Percentiles rank a stretch among this genome's conserved stretches.
phyloP scores from a whole-genome alignment of 768 basidiomycete species.

The Termitomyces sp. region DNA sequence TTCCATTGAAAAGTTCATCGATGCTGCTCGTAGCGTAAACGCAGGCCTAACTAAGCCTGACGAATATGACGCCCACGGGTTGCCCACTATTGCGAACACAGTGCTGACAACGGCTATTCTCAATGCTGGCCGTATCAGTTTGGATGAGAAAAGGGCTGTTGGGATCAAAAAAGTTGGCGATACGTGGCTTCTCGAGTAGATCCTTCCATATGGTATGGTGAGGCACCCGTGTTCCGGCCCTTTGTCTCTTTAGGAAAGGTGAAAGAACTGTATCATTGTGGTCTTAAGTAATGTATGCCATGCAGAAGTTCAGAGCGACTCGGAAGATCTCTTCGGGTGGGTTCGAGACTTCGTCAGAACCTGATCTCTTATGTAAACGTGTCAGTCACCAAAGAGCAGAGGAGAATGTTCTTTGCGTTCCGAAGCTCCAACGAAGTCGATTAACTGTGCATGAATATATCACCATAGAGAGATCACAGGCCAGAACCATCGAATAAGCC shows the following conservation, averaged over 20 bases:
- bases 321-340: neutral
- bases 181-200: constrained; percentile 65
- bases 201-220: constrained; percentile 11
- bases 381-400: neutral
- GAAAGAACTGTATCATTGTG: constrained; percentile 6
- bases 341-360: neutral
- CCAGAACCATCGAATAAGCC: neutral
- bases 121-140: constrained; percentile 83
- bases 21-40: constrained; percentile 76
- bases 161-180: constrained; percentile 63
- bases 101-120: constrained; percentile 84
- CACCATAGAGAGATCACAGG: neutral
- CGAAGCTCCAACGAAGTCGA: too few species aligned
- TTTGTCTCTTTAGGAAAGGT: constrained; percentile 6
- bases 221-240: neutral
- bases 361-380: neutral
- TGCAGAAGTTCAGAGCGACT: neutral
- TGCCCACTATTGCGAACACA: constrained; percentile 88
- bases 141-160: constrained; percentile 87
- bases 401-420: neutral
- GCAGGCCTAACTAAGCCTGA: constrained; percentile 57
- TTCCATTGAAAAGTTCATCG: constrained; percentile 90
- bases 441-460: neutral
- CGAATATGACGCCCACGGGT: constrained; percentile 73
- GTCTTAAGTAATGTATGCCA: neutral